phyloP scores from a whole-genome alignment of 2,329 filamentous ascomycete genomes.

The Alternaria sp. region DNA sequence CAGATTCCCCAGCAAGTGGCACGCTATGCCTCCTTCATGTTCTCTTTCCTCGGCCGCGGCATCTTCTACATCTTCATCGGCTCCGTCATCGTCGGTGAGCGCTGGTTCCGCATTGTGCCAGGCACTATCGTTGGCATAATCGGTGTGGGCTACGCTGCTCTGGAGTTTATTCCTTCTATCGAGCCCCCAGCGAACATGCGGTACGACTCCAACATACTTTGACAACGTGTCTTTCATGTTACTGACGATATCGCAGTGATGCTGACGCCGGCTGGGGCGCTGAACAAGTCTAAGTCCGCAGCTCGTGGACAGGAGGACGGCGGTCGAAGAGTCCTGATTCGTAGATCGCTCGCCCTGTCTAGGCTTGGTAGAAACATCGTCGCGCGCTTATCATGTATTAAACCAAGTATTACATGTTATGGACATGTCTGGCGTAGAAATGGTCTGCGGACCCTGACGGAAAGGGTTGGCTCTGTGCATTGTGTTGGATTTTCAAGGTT shows the following conservation, averaged over 20 bases:
- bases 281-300: conserved; percentile 55
- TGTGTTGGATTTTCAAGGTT: background rate
- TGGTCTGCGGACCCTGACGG: background rate
- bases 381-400: conserved; percentile 19
- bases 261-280: conserved; percentile 61
- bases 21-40: conserved; percentile 95
- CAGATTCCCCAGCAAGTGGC: conserved; percentile 92
- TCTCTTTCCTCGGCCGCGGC: conserved; percentile 95
- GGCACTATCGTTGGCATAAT: conserved; percentile 78
- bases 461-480: background rate
- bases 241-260: conserved; percentile 45
- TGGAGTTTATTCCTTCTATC: conserved; percentile 60
- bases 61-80: conserved; percentile 97
- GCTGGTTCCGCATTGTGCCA: conserved; percentile 73
- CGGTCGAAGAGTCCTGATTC: conserved; percentile 32
- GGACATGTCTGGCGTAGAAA: conserved; percentile 5
- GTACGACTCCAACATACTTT: conserved; percentile 29
- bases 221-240: background rate
- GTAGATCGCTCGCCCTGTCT: conserved; percentile 2
- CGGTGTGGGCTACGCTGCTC: conserved; percentile 73
- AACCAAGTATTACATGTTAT: conserved; percentile 13
- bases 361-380: conserved; percentile 4
- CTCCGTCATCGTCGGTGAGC: conserved; percentile 75
- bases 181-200: conserved; percentile 62
- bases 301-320: conserved; percentile 27